Base-by-base conservation (phyloP, 257 asterid species). In the Penstemon barbatus region DNA sequence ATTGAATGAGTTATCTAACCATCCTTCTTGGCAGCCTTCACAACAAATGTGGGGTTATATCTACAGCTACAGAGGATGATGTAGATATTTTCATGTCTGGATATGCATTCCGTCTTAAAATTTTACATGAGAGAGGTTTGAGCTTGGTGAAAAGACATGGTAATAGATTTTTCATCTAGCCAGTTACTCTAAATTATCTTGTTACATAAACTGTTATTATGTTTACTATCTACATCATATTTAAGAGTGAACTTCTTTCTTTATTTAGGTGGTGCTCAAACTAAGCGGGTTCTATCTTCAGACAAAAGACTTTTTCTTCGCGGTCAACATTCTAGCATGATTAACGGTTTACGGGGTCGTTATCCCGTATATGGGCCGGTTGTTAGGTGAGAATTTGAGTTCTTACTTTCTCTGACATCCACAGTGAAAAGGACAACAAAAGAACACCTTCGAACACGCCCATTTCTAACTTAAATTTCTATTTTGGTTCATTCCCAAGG, bases 121-220 rank as follows among this genome's bases (percentile, higher is more conserved):
- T 94, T 71, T 83, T 87, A 87, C 99, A 91, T 53, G 99, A 90
- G 85, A 87, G 97, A 70, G 96, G 90, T 68, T 82, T 94, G 72
- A 70, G 82, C 81, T 77, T 89, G 80, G 87, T 81, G 62, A 89
- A 75, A 78, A 80, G 63, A 72, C 84, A 72, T 66, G 73, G 99
- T 90, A 86, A 71, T 80, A 37, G 5, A 64, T 68, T 66, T 33
- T 74, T 65, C n/a, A 73, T 58, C 43, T 63, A 63, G 19, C 64
- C 68, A 58, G 4, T 65, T 66, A 63, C 68, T 39, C n/a, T 6
- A 25, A 51, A 50, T 15, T 15, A 57, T 52, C 68, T 61, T 74
- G 53, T 62, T 71, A 69, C 70, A 54, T 50, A 64, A 57, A 37
- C 57, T 50, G 60, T 51, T 53, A 74, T 9, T 15, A 60, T 33